Percentiles rank a stretch among this genome's conserved stretches.
Evolutionary conservation across 306 rosid genomes (phyloP).

Genomic region (Quercus gilva): DNA sequence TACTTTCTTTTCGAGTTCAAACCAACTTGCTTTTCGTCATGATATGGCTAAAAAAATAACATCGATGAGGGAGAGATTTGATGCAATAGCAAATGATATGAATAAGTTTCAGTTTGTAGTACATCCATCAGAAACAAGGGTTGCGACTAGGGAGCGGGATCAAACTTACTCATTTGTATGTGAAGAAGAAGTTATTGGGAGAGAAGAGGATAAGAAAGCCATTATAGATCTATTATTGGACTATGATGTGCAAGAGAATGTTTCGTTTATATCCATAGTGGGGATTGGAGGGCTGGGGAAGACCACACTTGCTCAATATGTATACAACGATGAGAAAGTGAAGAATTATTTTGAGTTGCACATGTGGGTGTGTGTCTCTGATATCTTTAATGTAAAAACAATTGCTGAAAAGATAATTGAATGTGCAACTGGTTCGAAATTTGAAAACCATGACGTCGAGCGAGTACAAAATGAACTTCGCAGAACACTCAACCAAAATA

Average conservation of each 20-base stretch:
- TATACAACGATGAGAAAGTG: background rate
- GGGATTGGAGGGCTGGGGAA: background rate
- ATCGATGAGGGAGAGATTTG: too few species aligned
- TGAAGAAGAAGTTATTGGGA: background rate
- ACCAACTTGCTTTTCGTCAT: too few species aligned
- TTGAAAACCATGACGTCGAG: accelerated
- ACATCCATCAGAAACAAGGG: too few species aligned
- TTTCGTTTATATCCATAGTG: background rate
- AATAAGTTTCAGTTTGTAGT: too few species aligned
- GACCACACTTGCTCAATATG: background rate
- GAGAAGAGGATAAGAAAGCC: background rate
- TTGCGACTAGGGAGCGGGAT: too few species aligned
- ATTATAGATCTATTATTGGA: background rate
- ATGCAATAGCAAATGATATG: too few species aligned
- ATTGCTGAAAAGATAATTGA: background rate
- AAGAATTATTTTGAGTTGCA: too few species aligned
- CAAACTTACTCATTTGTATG: background rate
- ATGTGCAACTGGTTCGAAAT: accelerated
- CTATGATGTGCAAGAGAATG: background rate
- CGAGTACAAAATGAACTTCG: too few species aligned
- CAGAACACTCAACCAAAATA: background rate
- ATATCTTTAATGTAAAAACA: background rate
- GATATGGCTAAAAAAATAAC: too few species aligned
- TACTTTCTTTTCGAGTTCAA: too few species aligned
- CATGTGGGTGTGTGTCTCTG: background rate